Percentiles rank a stretch among this genome's conserved stretches.
Evolutionary conservation across 1,139 yeast species (phyloP).

Genomic region (Debaryomyces sp.): DNA sequence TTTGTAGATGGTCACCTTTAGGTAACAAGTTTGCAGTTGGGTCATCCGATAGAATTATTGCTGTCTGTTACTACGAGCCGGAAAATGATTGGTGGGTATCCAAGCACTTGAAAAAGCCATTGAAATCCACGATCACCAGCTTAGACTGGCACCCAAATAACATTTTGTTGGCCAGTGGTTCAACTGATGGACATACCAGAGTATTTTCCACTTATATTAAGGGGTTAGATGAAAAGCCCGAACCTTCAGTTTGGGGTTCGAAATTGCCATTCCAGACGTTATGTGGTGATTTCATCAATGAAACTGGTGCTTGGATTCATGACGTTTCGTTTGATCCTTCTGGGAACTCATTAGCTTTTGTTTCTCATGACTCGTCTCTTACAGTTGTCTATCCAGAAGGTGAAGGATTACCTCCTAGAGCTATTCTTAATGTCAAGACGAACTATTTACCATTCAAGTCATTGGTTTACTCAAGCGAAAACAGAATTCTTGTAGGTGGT

Average conservation of each 20-base stretch:
- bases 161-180: constrained; percentile 86
- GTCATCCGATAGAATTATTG: constrained; percentile 90
- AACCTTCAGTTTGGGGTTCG: constrained; percentile 87
- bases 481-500: constrained; percentile 83
- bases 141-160: constrained; percentile 96
- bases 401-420: constrained; percentile 57
- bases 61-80: constrained; percentile 93
- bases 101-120: constrained; percentile 91
- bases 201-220: constrained; percentile 94
- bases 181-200: constrained; percentile 93
- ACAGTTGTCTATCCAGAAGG: constrained; percentile 78
- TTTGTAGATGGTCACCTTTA: constrained; percentile 90
- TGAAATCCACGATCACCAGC: constrained; percentile 82
- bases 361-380: constrained; percentile 75
- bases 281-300: constrained; percentile 79
- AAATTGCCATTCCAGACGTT: constrained; percentile 94
- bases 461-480: constrained; percentile 66
- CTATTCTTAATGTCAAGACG: constrained; percentile 56
- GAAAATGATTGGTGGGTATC: constrained; percentile 99
- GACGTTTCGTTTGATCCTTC: constrained; percentile 84
- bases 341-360: constrained; percentile 79
- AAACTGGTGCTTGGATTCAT: constrained; percentile 90
- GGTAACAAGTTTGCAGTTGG: constrained; percentile 97
- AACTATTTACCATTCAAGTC: constrained; percentile 82
- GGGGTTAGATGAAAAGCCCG: constrained; percentile 85